Evolutionary conservation across 495 filamentous ascomycete genomes (phyloP).

Genomic region (Penicillium coffeae): DNA sequence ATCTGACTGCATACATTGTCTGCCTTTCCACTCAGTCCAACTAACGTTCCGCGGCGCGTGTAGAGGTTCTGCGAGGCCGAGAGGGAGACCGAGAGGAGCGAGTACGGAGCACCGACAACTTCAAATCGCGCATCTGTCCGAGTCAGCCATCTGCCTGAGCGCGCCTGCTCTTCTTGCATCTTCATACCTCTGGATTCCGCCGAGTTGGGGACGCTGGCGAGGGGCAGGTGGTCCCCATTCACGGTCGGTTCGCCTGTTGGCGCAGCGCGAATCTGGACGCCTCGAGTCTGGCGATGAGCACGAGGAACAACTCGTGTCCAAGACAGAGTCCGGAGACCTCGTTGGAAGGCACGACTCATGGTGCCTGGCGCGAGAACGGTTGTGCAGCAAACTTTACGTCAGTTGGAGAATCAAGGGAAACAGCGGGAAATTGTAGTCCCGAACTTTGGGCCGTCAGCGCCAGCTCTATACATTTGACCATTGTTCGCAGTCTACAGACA

Average conservation of each 20-base stretch:
- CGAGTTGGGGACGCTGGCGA: slow-evolving; percentile 36
- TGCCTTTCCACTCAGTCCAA: slow-evolving; percentile 81
- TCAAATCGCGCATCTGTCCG: slow-evolving; percentile 85
- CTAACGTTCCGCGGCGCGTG: slow-evolving; percentile 84
- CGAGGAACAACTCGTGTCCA: slow-evolving; percentile 35
- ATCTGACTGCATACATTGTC: slow-evolving; percentile 68
- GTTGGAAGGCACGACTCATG: slow-evolving; percentile 39
- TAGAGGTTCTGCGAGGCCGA: slow-evolving; percentile 91
- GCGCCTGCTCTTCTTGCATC: neutral
- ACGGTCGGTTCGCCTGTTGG: slow-evolving; percentile 34
- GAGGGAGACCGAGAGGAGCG: slow-evolving; percentile 85
- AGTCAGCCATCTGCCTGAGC: neutral
- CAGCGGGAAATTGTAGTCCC: slow-evolving; percentile 28
- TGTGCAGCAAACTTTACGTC: slow-evolving; percentile 28
- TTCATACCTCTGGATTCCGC: slow-evolving; percentile 40
- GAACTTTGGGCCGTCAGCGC: slow-evolving; percentile 7
- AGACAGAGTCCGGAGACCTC: slow-evolving; percentile 36
- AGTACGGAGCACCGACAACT: slow-evolving; percentile 82
- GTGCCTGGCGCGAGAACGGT: slow-evolving; percentile 14
- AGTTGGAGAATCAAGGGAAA: slow-evolving; percentile 20
- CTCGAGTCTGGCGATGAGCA: slow-evolving; percentile 32
- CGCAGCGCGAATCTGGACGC: slow-evolving; percentile 43
- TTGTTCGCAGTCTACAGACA: neutral
- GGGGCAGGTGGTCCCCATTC: slow-evolving; percentile 38
- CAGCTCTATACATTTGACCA: neutral